Evolutionary conservation across 306 rosid genomes (phyloP).

Genomic region (Trichosanthes truncata): DNA sequence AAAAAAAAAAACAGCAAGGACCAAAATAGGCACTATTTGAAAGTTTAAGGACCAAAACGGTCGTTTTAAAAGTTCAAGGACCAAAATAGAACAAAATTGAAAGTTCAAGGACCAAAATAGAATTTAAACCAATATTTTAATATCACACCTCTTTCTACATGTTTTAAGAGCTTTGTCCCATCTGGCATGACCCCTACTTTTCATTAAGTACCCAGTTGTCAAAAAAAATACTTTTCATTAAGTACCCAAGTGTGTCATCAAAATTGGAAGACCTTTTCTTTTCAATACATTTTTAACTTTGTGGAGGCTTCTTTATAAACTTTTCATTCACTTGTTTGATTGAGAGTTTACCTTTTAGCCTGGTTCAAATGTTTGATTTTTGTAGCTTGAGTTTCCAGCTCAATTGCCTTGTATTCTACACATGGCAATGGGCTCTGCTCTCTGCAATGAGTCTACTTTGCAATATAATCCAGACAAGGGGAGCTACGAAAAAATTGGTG

Average conservation of each 20-base stretch:
- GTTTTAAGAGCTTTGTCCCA: not conserved
- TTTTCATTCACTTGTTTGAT: not conserved
- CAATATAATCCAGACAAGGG: constrained; percentile 95
- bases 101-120: too few relatives aligned
- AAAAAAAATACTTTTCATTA: not conserved
- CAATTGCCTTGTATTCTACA: constrained; percentile 83
- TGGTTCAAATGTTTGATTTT: constrained; percentile 11
- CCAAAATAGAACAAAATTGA: too few relatives aligned
- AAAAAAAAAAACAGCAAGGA: too few relatives aligned
- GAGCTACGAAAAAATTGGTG: constrained; percentile 91
- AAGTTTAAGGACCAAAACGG: too few relatives aligned
- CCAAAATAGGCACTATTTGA: too few relatives aligned
- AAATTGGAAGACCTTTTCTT: not conserved
- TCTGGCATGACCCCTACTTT: not conserved
- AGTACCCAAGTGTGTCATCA: not conserved
- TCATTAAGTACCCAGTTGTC: not conserved
- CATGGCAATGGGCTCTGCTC: constrained; percentile 88
- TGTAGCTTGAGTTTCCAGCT: constrained; percentile 84
- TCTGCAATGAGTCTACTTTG: constrained; percentile 83
- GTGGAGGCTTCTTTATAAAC: not conserved
- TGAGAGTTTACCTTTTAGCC: not conserved
- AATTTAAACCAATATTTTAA: too few relatives aligned
- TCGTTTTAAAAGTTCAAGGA: too few relatives aligned
- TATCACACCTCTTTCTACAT: not conserved
- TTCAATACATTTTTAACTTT: not conserved